Evolutionary conservation across 208 protist genomes (phyloP).

Genomic region (Zelonia costaricensis): DNA sequence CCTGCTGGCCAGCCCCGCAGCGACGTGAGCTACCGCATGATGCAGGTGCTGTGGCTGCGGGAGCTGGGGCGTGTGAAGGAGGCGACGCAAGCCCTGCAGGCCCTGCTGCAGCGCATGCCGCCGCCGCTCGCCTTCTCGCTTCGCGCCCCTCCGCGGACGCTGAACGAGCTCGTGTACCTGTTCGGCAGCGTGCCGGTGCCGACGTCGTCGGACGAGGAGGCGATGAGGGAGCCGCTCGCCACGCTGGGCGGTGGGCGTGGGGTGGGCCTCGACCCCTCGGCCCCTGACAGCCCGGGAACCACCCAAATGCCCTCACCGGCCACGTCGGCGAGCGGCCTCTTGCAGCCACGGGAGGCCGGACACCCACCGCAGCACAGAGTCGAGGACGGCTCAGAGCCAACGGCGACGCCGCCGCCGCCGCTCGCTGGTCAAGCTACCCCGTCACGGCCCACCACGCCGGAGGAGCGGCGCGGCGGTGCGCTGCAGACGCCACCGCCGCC

Average conservation of each 20-base stretch:
- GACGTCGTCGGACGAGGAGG: not conserved
- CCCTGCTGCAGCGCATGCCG: constrained; percentile 23
- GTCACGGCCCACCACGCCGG: not conserved
- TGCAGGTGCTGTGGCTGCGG: constrained; percentile 73
- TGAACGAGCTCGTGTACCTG: constrained; percentile 53
- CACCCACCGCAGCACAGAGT: no score
- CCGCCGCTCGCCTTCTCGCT: constrained; percentile 31
- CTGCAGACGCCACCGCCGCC: not conserved
- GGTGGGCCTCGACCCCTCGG: no score
- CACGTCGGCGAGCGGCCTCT: not conserved
- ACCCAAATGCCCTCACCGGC: not conserved
- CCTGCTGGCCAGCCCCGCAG: constrained; percentile 36
- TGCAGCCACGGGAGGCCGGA: not conserved
- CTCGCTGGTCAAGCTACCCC: not conserved
- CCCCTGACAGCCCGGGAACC: not conserved
- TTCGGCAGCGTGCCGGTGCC: constrained; percentile 30
- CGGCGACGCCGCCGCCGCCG: not conserved
- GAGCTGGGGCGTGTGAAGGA: constrained; percentile 56
- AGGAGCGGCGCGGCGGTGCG: not conserved
- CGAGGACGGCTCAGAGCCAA: not conserved
- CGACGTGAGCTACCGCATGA: constrained; percentile 52
- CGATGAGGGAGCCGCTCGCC: not conserved
- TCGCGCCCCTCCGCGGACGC: constrained; percentile 29
- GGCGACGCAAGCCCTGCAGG: constrained; percentile 23
- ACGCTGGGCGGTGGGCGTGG: no score